phyloP scores from a whole-genome alignment of 1,284 basidiomycete genomes.

The Irpex rosettiformis region DNA sequence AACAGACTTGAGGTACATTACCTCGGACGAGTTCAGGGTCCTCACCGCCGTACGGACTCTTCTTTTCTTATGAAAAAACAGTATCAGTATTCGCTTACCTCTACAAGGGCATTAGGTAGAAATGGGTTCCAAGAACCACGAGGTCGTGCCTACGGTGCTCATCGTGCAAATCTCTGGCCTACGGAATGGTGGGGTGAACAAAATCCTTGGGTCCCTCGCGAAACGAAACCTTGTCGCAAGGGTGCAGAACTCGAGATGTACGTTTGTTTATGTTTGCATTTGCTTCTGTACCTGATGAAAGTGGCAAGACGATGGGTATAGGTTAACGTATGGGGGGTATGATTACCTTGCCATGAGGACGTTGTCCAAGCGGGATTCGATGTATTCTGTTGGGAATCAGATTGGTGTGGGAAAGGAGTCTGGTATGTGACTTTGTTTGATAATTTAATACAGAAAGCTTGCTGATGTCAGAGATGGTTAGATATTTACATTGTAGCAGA shows the following conservation, averaged over 20 bases:
- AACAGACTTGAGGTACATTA: conserved; percentile 91
- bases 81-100: conserved; percentile 3
- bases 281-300: not conserved
- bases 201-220: conserved; percentile 85
- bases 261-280: conserved; percentile 20
- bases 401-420: conserved; percentile 99
- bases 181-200: conserved; percentile 90
- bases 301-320: conserved; percentile 87
- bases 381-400: conserved; percentile 92
- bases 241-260: conserved; percentile 91
- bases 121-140: conserved; percentile 98
- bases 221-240: conserved; percentile 90
- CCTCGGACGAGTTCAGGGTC: conserved; percentile 91
- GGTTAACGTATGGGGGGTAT: conserved; percentile 96
- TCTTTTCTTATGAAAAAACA: not conserved
- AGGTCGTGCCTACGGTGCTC: conserved; percentile 87
- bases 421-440: conserved; percentile 41
- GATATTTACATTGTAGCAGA: conserved; percentile 95
- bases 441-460: not conserved
- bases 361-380: conserved; percentile 83
- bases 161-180: conserved; percentile 92
- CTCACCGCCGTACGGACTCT: conserved; percentile 75
- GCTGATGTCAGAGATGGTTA: conserved; percentile 21
- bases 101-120: conserved; percentile 62
- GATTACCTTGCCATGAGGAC: conserved; percentile 95